Conservation (phyloP, 345 rosid genomes). For the Eucalyptus polybractea region DNA sequence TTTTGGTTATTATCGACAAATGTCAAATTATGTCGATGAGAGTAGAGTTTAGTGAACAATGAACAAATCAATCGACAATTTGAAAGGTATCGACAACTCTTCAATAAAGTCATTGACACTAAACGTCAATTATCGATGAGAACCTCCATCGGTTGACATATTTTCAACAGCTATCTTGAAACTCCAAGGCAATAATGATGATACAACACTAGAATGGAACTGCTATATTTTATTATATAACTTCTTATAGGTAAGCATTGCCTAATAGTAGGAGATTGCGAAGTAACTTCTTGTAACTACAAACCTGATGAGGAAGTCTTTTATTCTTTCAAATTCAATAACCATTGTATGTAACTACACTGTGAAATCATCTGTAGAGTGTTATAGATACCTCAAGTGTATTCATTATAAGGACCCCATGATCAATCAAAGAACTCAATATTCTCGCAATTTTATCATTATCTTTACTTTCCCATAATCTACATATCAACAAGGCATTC, state of each 20-base stretch:
- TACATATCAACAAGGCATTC: not conserved
- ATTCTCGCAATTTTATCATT: not conserved
- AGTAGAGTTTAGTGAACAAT: not conserved
- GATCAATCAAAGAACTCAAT: not conserved
- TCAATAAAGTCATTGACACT: not conserved
- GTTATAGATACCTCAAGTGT: not conserved
- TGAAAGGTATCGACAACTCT: not conserved
- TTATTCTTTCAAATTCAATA: not conserved
- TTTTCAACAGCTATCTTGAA: fast-evolving
- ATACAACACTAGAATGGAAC: not conserved
- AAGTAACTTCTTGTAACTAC: not conserved
- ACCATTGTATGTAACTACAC: not conserved
- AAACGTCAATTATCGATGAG: not conserved
- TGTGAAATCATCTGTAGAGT: not conserved
- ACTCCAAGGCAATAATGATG: not conserved
- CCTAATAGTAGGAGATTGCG: not conserved
- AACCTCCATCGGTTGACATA: not conserved
- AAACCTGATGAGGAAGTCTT: not conserved
- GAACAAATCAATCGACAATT: fast-evolving
- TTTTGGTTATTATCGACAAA: not conserved
- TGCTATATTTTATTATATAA: not conserved
- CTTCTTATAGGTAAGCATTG: not conserved
- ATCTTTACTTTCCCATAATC: not conserved
- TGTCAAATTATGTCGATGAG: not conserved
- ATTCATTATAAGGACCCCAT: not conserved